Evolutionary conservation across 305 asterid genomes (phyloP).

Genomic region (Fraxinus paxiana): DNA sequence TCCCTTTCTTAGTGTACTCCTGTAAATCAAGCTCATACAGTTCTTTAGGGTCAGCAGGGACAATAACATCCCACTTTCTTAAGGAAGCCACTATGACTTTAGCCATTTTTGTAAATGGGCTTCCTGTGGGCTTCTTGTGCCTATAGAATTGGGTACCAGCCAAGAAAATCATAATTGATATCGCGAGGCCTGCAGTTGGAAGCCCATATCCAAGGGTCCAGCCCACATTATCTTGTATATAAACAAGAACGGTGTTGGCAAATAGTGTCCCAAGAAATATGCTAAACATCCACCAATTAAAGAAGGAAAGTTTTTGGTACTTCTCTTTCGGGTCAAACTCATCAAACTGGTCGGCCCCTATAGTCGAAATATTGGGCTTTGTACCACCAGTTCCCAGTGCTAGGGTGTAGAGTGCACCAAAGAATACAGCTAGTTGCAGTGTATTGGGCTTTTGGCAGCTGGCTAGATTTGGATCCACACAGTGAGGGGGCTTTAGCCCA

Average conservation of each 20-base stretch:
- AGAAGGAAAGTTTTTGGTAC: constrained; percentile 70
- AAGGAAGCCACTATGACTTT: constrained; percentile 63
- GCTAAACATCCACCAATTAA: constrained; percentile 95
- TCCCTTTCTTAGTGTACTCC: constrained; percentile 47
- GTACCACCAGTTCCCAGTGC: constrained; percentile 86
- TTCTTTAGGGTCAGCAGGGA: constrained; percentile 56
- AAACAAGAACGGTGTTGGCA: constrained; percentile 75
- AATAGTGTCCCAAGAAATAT: constrained; percentile 76
- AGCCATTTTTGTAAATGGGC: constrained; percentile 79
- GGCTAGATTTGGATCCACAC: constrained; percentile 43
- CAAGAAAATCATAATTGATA: constrained; percentile 58
- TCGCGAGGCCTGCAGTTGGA: constrained; percentile 66
- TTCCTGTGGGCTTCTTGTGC: constrained; percentile 74
- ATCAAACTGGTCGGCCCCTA: constrained; percentile 84
- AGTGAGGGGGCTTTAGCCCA: constrained; percentile 57
- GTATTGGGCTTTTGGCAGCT: constrained; percentile 55
- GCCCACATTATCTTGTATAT: constrained; percentile 82
- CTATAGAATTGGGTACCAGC: constrained; percentile 68
- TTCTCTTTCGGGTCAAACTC: constrained; percentile 72
- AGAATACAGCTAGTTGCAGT: constrained; percentile 55
- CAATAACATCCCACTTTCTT: constrained; percentile 45
- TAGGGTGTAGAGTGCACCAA: constrained; percentile 65
- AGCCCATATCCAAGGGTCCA: constrained; percentile 87
- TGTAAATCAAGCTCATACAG: constrained; percentile 52
- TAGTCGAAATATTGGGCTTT: constrained; percentile 81